A percentile compares a stretch with the other conserved stretches of the same genome.
These are phyloP conservation scores for Alternaria tenuissima DNA, from an alignment of 2,329 filamentous ascomycete genomes.

Conservation along the genomic window DNA sequence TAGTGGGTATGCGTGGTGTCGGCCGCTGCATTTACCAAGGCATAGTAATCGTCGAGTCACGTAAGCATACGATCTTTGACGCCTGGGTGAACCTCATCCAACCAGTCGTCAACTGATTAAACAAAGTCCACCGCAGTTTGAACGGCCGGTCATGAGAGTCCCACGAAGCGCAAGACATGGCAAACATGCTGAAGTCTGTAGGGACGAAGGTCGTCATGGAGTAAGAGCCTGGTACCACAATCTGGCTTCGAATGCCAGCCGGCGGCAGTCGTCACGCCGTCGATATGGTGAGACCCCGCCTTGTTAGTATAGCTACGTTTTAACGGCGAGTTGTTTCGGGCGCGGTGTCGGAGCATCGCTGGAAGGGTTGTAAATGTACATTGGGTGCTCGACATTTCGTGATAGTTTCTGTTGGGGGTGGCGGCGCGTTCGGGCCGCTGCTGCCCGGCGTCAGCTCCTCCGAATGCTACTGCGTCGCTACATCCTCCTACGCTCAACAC, in stretches of 20 bases:
- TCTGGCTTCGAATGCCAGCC: neutral
- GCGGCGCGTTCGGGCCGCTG: slow-evolving; percentile 3
- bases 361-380: neutral
- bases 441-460: neutral
- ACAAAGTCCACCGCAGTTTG: neutral
- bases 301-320: neutral
- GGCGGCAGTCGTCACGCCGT: neutral
- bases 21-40: neutral
- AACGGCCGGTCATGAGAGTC: neutral
- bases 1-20: neutral
- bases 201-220: neutral
- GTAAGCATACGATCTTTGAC: neutral
- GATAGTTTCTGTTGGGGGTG: neutral
- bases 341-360: neutral
- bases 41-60: neutral
- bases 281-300: neutral
- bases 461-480: neutral
- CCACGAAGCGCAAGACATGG: neutral
- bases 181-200: neutral
- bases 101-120: neutral
- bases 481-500: neutral
- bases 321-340: neutral
- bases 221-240: no score
- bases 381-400: neutral
- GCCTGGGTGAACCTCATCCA: neutral